phyloP scores from a whole-genome alignment of 2,329 filamentous ascomycete genomes.

The Cladosporium sp. region DNA sequence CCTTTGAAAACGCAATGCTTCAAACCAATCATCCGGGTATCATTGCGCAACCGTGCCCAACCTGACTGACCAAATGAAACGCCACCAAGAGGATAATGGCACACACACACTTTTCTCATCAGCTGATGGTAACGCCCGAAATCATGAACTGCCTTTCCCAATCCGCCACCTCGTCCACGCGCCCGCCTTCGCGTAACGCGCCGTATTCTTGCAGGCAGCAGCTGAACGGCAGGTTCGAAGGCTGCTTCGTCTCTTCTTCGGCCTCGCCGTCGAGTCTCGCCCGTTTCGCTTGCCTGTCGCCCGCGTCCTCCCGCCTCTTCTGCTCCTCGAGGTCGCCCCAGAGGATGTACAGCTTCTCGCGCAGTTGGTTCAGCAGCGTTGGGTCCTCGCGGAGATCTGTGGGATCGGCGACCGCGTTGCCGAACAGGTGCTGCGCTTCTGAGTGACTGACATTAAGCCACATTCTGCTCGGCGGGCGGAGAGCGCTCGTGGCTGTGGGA shows the following conservation, averaged over 20 bases:
- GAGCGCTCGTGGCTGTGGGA: background rate
- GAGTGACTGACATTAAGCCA: conserved; percentile 68
- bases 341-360: conserved; percentile 71
- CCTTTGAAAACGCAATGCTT: background rate
- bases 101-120: background rate
- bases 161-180: background rate
- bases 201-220: conserved; percentile 48
- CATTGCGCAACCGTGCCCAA: background rate
- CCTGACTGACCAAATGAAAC: background rate
- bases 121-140: conserved; percentile 14
- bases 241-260: background rate
- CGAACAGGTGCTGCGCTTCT: conserved; percentile 58
- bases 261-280: background rate
- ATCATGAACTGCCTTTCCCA: conserved; percentile 19
- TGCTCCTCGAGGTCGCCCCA: conserved; percentile 85
- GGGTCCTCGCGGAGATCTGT: conserved; percentile 60
- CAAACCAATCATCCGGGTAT: background rate
- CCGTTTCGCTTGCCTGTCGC: conserved; percentile 13
- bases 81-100: background rate
- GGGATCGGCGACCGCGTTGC: conserved; percentile 53
- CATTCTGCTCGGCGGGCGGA: conserved; percentile 45
- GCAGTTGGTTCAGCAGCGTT: conserved; percentile 53
- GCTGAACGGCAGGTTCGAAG: conserved; percentile 47
- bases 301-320: conserved; percentile 44
- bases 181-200: conserved; percentile 21